These are phyloP conservation scores for Cicer pinnatifidum DNA, from an alignment of 306 rosid genomes.

Conservation along the genomic window DNA sequence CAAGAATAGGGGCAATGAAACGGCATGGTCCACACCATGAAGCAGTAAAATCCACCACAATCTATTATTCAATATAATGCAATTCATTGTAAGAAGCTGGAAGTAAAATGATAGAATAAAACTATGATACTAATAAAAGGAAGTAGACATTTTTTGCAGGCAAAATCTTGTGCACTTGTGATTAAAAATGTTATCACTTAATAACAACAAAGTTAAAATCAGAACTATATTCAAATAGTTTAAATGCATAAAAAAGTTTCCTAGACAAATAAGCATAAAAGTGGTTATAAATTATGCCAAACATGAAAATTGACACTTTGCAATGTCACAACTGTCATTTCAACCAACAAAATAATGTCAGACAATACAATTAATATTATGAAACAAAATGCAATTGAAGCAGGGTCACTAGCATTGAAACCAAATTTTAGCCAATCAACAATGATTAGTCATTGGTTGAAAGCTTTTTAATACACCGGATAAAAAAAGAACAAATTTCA, in stretches of 20 bases:
- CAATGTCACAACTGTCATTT: neutral
- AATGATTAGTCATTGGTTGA: too few species aligned
- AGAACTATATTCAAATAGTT: neutral
- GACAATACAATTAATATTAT: too few species aligned
- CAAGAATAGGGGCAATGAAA: constrained; percentile 68
- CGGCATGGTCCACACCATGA: constrained; percentile 95
- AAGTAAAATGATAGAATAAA: too few species aligned
- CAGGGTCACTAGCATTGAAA: too few species aligned
- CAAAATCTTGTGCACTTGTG: too few species aligned
- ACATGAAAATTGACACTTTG: constrained; percentile 12
- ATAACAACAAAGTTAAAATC: neutral
- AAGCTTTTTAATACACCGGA: too few species aligned
- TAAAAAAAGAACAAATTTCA: too few species aligned
- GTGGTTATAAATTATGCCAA: neutral
- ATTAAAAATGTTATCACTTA: neutral
- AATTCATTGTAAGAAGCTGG: neutral
- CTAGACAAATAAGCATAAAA: neutral
- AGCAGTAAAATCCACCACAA: constrained; percentile 95
- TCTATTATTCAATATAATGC: constrained; percentile 43
- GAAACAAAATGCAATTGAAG: too few species aligned
- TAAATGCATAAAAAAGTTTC: neutral
- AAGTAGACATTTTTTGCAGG: too few species aligned
- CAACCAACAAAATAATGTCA: neutral
- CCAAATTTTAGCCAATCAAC: too few species aligned
- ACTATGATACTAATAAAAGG: too few species aligned